A percentile compares a stretch with the other conserved stretches of the same genome.
These are phyloP conservation scores for Silene coronaria DNA, from an alignment of 179 eudicot genomes.

Conservation along the genomic window DNA sequence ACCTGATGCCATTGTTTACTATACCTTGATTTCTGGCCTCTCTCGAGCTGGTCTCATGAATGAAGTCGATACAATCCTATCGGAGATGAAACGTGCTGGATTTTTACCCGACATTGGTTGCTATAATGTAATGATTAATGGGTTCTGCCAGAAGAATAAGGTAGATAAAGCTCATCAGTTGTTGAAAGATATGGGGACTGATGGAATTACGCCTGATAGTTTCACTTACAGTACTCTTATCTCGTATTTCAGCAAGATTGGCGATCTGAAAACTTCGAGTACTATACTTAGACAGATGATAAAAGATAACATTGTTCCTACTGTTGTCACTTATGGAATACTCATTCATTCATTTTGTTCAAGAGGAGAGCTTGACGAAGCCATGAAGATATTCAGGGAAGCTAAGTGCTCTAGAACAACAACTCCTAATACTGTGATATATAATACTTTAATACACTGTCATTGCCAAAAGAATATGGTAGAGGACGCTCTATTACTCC, in stretches of 20 bases:
- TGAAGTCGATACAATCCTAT: slow-evolving; percentile 45
- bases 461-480: slow-evolving; percentile 47
- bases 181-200: slow-evolving; percentile 52
- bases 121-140: slow-evolving; percentile 65
- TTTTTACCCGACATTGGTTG: slow-evolving; percentile 53
- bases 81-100: slow-evolving; percentile 54
- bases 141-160: slow-evolving; percentile 58
- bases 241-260: slow-evolving; percentile 45
- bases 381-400: slow-evolving; percentile 56
- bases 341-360: slow-evolving; percentile 54
- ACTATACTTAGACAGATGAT: slow-evolving; percentile 51
- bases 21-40: slow-evolving; percentile 62
- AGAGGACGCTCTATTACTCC: slow-evolving; percentile 48
- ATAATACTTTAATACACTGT: slow-evolving; percentile 58
- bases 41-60: slow-evolving; percentile 55
- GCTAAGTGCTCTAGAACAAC: slow-evolving; percentile 35
- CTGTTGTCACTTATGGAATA: slow-evolving; percentile 63
- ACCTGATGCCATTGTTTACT: slow-evolving; percentile 64
- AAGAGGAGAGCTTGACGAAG: slow-evolving; percentile 46
- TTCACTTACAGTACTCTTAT: slow-evolving; percentile 68
- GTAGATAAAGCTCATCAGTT: slow-evolving; percentile 46
- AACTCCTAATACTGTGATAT: slow-evolving; percentile 67
- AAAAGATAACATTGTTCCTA: slow-evolving; percentile 39
- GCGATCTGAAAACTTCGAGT: slow-evolving; percentile 48
- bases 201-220: slow-evolving; percentile 51